Evolutionary conservation across 768 basidiomycete genomes (phyloP).

Genomic region (Asterophora lycoperdoides): DNA sequence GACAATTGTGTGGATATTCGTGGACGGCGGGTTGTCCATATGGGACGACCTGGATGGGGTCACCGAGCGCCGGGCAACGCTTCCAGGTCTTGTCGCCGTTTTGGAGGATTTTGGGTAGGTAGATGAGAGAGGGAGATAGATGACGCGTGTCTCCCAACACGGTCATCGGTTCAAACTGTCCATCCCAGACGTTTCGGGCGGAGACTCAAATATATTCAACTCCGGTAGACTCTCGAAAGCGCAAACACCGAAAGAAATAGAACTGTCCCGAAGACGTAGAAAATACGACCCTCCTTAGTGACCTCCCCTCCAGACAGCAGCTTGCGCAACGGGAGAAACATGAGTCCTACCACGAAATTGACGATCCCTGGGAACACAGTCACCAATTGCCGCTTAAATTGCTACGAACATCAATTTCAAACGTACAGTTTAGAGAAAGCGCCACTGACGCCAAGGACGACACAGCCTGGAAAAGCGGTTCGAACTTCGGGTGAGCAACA

Average conservation of each 20-base stretch:
- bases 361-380: conserved; percentile 54
- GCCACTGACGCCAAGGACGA: conserved; percentile 74
- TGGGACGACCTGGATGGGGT: conserved; percentile 78
- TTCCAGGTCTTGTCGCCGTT: conserved; percentile 72
- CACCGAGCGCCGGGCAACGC: conserved; percentile 67
- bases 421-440: conserved; percentile 67
- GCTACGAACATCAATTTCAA: neutral
- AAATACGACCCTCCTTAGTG: conserved; percentile 78
- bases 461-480: conserved; percentile 55
- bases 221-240: conserved; percentile 37
- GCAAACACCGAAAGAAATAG: conserved; percentile 39
- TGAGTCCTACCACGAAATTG: conserved; percentile 81
- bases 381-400: too few species aligned
- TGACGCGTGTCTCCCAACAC: conserved; percentile 41
- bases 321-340: conserved; percentile 83
- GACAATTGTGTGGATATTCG: conserved; percentile 89
- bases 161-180: conserved; percentile 31
- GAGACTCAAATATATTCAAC: conserved; percentile 24
- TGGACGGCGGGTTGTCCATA: conserved; percentile 82
- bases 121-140: conserved; percentile 33
- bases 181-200: conserved; percentile 26
- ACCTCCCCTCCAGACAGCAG: conserved; percentile 57
- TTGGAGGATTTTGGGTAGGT: conserved; percentile 44
- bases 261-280: conserved; percentile 74
- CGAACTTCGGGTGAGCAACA: conserved; percentile 2